Conservation (phyloP, 768 basidiomycete species). For the Termitomyces sp. region DNA sequence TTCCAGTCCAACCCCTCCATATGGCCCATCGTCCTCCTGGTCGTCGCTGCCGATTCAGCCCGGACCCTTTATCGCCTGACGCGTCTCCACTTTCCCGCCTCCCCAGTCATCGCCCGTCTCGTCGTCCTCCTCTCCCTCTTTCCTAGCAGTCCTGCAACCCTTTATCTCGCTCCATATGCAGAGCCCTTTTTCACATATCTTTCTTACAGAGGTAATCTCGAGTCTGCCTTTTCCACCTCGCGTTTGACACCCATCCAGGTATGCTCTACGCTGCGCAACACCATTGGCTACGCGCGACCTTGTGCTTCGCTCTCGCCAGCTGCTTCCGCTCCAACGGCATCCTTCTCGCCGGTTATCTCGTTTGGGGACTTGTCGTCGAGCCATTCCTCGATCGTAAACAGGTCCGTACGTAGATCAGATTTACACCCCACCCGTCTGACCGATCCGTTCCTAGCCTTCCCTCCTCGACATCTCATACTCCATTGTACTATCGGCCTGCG, state of each 20-base stretch:
- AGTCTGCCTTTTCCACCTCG: slow-evolving; percentile 1
- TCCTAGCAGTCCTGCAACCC: slow-evolving; percentile 75
- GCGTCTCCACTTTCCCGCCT: slow-evolving; percentile 57
- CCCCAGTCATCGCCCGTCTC: slow-evolving; percentile 58
- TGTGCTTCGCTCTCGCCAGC: slow-evolving; percentile 63
- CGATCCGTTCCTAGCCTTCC: slow-evolving; percentile 31
- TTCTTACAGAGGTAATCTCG: slow-evolving; percentile 64
- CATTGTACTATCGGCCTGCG: slow-evolving; percentile 40
- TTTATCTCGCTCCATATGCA: slow-evolving; percentile 70
- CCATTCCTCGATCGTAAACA: slow-evolving; percentile 42
- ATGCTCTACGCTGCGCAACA: slow-evolving; percentile 54
- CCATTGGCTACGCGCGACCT: slow-evolving; percentile 54
- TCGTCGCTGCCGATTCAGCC: slow-evolving; percentile 41
- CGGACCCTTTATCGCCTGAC: slow-evolving; percentile 27
- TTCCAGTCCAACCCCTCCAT: slow-evolving; percentile 23
- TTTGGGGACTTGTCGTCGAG: slow-evolving; percentile 69
- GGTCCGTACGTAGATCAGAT: slow-evolving; percentile 24
- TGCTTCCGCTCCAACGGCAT: slow-evolving; percentile 79
- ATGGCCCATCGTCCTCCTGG: slow-evolving; percentile 35
- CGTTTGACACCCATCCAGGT: slow-evolving; percentile 32
- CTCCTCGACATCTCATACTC: slow-evolving; percentile 33
- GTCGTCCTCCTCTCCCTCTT: slow-evolving; percentile 70
- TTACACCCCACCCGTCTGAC: slow-evolving; percentile 3
- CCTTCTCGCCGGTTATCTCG: slow-evolving; percentile 70
- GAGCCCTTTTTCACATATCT: slow-evolving; percentile 87